These are phyloP conservation scores for Magnolia changhungtana DNA, from an alignment of 164 flowering plant genomes.

Conservation along the genomic window DNA sequence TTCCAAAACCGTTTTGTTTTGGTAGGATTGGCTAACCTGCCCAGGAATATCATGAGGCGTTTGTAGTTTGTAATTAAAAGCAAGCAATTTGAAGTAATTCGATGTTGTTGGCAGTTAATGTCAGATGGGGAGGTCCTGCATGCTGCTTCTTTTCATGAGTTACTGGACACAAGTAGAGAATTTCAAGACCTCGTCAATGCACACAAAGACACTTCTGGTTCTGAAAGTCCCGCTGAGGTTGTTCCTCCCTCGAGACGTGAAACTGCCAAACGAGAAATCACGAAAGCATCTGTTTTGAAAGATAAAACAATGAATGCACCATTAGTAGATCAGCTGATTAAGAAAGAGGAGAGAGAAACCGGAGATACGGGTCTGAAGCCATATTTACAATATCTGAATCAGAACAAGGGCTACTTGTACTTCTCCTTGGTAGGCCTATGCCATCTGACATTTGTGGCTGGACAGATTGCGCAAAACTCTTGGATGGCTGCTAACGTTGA, in stretches of 20 bases:
- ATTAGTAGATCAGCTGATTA: constrained; percentile 58
- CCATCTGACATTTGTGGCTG: constrained; percentile 40
- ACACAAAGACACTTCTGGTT: constrained; percentile 52
- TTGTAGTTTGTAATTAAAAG: too few relatives aligned
- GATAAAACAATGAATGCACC: constrained; percentile 10
- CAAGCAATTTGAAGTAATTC: not conserved
- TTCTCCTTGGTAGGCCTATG: constrained; percentile 35
- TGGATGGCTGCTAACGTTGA: constrained; percentile 77
- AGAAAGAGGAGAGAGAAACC: constrained; percentile 56
- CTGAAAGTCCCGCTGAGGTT: constrained; percentile 33
- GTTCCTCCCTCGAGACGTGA: constrained; percentile 18
- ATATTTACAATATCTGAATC: constrained; percentile 57
- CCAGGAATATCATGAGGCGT: not conserved
- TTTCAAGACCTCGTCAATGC: constrained; percentile 73
- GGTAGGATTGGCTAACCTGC: too few relatives aligned
- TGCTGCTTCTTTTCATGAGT: constrained; percentile 46
- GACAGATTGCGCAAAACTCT: constrained; percentile 50
- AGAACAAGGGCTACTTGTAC: constrained; percentile 54
- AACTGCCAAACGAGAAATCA: constrained; percentile 32
- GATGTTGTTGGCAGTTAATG: constrained; percentile 53
- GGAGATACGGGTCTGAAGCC: constrained; percentile 73
- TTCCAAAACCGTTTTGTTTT: not conserved
- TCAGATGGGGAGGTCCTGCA: constrained; percentile 48
- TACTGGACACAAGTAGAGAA: constrained; percentile 46
- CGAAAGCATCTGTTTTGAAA: constrained; percentile 20